A percentile compares a stretch with the other conserved stretches of the same genome.
phyloP scores from a whole-genome alignment of 192 early-diverging fungal genomes.

The Backusella macrospora region DNA sequence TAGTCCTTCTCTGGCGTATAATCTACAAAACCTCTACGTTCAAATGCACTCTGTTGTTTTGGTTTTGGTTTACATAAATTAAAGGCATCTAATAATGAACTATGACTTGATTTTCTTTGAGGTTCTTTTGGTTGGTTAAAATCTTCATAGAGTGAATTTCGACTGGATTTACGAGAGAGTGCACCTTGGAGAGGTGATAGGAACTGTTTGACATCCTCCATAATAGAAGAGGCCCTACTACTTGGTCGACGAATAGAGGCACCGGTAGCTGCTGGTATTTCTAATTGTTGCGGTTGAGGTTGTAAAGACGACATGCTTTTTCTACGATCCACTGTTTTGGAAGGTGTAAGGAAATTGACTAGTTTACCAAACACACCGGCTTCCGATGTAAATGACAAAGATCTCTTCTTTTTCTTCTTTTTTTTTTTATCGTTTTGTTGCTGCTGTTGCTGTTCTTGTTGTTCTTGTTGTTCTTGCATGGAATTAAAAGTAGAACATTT shows the following conservation, averaged over 20 bases:
- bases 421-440: neutral
- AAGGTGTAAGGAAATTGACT: neutral
- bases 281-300: neutral
- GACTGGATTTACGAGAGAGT: slow-evolving; percentile 5
- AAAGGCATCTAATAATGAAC: slow-evolving; percentile 4
- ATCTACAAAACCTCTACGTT: neutral
- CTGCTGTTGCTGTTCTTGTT: neutral
- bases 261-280: neutral
- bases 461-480: neutral
- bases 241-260: neutral
- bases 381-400: slow-evolving; percentile 2
- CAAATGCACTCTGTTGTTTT: neutral
- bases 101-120: slow-evolving; percentile 6
- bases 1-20: neutral
- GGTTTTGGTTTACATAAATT: slow-evolving; percentile 22
- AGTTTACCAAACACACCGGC: neutral
- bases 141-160: neutral
- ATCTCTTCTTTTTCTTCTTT: neutral
- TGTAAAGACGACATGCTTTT: slow-evolving; percentile 6
- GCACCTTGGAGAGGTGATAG: neutral
- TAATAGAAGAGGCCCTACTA: slow-evolving; percentile 18
- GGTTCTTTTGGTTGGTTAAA: neutral
- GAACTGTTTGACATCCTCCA: slow-evolving; percentile 18
- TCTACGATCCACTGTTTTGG: neutral
- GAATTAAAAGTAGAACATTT: neutral